A percentile compares a stretch with the other conserved stretches of the same genome.
phyloP scores from a whole-genome alignment of 2,329 filamentous ascomycete genomes.

The Neofusicoccum sp. region DNA sequence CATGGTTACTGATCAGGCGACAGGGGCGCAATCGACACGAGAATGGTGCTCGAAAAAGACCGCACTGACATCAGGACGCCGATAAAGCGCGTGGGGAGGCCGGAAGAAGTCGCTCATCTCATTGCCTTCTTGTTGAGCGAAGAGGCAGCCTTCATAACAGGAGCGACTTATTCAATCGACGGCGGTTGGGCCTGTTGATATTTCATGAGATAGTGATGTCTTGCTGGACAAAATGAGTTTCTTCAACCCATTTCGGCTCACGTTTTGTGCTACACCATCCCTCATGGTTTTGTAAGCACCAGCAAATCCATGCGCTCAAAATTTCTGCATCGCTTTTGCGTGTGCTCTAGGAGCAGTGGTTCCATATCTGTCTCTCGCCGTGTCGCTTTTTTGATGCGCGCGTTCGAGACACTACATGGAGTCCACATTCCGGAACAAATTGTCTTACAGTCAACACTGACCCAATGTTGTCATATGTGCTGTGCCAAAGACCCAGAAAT shows the following conservation, averaged over 20 bases:
- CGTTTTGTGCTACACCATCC: background rate
- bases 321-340: background rate
- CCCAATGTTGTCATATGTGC: background rate
- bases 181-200: constrained; percentile 30
- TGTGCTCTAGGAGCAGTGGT: background rate
- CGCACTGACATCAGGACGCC: background rate
- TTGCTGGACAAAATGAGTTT: background rate
- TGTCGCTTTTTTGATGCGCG: background rate
- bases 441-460: background rate
- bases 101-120: constrained; percentile 36
- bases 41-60: constrained; percentile 22
- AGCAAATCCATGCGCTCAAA: background rate
- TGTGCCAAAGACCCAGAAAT: too few relatives aligned
- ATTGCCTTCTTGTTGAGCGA: constrained; percentile 45
- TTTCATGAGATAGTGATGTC: background rate
- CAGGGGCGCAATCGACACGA: constrained; percentile 25
- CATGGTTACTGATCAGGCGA: background rate
- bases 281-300: background rate
- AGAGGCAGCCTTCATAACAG: constrained; percentile 43
- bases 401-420: background rate
- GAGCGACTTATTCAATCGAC: constrained; percentile 41
- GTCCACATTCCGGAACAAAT: background rate
- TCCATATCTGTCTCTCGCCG: background rate
- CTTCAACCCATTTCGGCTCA: background rate
- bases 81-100: constrained; percentile 18